Evolutionary conservation across 805 yeast genomes (phyloP).

Genomic region (Saturnispora sanitii): DNA sequence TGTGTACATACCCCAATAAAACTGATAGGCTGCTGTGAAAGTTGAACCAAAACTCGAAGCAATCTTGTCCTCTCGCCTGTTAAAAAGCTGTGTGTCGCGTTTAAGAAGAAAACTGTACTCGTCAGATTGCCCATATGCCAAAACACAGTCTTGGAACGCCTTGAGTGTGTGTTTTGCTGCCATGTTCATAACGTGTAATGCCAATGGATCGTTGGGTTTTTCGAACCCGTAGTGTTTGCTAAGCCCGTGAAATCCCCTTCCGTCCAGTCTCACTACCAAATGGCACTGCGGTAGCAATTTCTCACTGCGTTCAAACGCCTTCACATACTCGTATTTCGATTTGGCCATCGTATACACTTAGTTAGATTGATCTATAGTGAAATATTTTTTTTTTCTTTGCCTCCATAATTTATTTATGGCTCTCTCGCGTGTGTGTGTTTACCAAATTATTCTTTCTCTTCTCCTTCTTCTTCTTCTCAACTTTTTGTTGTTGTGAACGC

Average conservation of each 20-base stretch:
- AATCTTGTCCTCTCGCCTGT: slow-evolving; percentile 74
- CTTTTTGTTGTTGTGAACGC: neutral
- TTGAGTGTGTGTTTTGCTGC: slow-evolving; percentile 62
- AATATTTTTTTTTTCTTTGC: no score
- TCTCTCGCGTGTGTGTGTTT: no score
- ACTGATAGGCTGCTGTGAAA: slow-evolving; percentile 67
- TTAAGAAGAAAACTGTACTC: slow-evolving; percentile 79
- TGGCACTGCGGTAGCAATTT: slow-evolving; percentile 68
- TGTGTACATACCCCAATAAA: slow-evolving; percentile 55
- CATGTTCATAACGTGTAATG: slow-evolving; percentile 69
- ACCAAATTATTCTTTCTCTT: neutral
- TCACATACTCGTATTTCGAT: slow-evolving; percentile 81
- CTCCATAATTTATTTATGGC: no score
- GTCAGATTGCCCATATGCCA: slow-evolving; percentile 94
- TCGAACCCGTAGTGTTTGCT: slow-evolving; percentile 61
- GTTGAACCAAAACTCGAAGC: slow-evolving; percentile 74
- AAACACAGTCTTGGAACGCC: slow-evolving; percentile 56
- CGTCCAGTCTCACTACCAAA: slow-evolving; percentile 82
- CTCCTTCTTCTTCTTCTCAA: neutral
- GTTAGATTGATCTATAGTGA: no score
- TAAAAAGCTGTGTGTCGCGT: slow-evolving; percentile 57
- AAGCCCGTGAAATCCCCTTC: slow-evolving; percentile 87
- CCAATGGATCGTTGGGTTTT: slow-evolving; percentile 81
- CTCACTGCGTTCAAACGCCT: slow-evolving; percentile 66
- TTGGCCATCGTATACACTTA: slow-evolving; percentile 57